phyloP scores from a whole-genome alignment of 805 yeast genomes.

The Myxozyma lipomycoides region DNA sequence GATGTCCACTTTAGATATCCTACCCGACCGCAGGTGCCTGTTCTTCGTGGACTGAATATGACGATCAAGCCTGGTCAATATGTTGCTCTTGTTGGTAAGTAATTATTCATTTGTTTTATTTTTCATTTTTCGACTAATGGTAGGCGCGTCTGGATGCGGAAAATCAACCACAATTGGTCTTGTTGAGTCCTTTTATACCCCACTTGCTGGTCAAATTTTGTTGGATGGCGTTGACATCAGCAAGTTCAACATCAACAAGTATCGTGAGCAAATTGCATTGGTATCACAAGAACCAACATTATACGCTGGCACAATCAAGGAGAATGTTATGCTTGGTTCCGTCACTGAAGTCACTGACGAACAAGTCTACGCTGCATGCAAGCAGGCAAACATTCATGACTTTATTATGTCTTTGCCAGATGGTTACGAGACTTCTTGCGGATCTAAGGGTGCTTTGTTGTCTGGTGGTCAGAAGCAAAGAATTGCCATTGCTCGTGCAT shows the following conservation, averaged over 20 bases:
- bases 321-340: slow-evolving; percentile 53
- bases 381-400: slow-evolving; percentile 56
- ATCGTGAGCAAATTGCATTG: slow-evolving; percentile 52
- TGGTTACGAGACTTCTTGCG: slow-evolving; percentile 56
- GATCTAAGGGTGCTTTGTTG: slow-evolving; percentile 53
- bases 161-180: slow-evolving; percentile 56
- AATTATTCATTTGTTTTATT: not conserved
- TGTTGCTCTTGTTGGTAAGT: slow-evolving; percentile 61
- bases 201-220: slow-evolving; percentile 46
- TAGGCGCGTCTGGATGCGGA: slow-evolving; percentile 53
- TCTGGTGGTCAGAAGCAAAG: slow-evolving; percentile 79
- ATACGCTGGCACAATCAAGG: slow-evolving; percentile 52
- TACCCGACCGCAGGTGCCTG: slow-evolving; percentile 49
- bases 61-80: slow-evolving; percentile 48
- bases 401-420: slow-evolving; percentile 55
- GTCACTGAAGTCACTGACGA: slow-evolving; percentile 40
- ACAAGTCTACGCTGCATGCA: slow-evolving; percentile 46
- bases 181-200: slow-evolving; percentile 51
- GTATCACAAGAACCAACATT: slow-evolving; percentile 63
- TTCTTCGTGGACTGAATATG: slow-evolving; percentile 50
- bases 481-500: slow-evolving; percentile 69
- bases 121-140: not conserved
- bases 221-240: slow-evolving; percentile 52
- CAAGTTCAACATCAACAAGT: slow-evolving; percentile 47
- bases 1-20: slow-evolving; percentile 65